Percentiles rank a stretch among this genome's conserved stretches.
phyloP scores from a whole-genome alignment of 306 rosid genomes.

The Cicer chorassanicum region DNA sequence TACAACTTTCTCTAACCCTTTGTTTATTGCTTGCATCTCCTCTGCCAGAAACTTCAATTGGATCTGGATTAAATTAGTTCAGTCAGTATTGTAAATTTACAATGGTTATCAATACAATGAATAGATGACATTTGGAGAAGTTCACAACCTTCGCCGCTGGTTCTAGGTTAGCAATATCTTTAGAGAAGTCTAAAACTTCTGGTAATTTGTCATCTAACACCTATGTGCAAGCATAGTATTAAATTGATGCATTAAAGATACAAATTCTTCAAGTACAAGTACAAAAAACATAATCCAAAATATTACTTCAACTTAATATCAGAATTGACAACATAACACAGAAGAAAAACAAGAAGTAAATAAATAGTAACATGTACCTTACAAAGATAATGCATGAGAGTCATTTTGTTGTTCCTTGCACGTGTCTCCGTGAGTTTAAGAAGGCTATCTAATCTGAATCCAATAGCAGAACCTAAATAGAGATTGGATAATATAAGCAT shows the following conservation, averaged over 20 bases:
- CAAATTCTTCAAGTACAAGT: conserved; percentile 33
- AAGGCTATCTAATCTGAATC: conserved; percentile 88
- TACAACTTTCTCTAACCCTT: conserved; percentile 86
- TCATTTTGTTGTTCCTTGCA: conserved; percentile 81
- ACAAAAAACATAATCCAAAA: conserved; percentile 34
- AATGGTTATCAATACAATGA: conserved; percentile 14
- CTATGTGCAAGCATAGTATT: conserved; percentile 51
- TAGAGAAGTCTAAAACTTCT: conserved; percentile 82
- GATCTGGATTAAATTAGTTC: conserved; percentile 56
- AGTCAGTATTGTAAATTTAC: conserved; percentile 37
- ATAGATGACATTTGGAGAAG: conserved; percentile 53
- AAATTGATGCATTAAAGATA: conserved; percentile 34
- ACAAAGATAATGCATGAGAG: conserved; percentile 92
- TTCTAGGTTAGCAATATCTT: conserved; percentile 79
- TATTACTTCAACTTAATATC: conserved; percentile 19
- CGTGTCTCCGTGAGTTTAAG: conserved; percentile 87
- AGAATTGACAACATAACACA: conserved; percentile 14
- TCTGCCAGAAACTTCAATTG: conserved; percentile 87
- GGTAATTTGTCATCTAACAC: conserved; percentile 78
- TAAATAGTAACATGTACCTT: conserved; percentile 60
- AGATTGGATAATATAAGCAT: conserved; percentile 30
- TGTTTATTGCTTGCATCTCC: conserved; percentile 94
- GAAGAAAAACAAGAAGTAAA: conserved; percentile 28
- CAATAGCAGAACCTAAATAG: conserved; percentile 76
- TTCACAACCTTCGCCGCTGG: conserved; percentile 84